Conservation (phyloP, 441 rosid species). For the Gossypium trilobum region DNA sequence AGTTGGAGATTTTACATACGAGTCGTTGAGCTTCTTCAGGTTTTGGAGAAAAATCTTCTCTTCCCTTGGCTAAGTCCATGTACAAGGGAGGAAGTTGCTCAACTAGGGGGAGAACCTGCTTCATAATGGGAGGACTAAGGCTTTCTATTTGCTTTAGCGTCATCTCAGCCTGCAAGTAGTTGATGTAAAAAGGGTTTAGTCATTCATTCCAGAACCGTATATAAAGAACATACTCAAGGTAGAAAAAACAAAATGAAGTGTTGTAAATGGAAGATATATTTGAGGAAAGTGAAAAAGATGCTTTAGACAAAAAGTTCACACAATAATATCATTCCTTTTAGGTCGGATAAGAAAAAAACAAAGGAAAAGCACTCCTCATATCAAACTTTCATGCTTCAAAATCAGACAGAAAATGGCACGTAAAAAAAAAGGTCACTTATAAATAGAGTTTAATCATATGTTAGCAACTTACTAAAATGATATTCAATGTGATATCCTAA, state of each 20-base stretch:
- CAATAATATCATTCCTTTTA: not conserved
- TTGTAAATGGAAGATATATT: not conserved
- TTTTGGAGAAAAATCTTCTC: constrained; percentile 84
- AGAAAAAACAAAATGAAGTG: not conserved
- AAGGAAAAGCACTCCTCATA: not conserved
- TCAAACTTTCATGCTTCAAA: not conserved
- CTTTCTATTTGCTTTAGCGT: constrained; percentile 77
- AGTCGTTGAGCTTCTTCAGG: constrained; percentile 93
- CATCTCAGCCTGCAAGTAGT: constrained; percentile 73
- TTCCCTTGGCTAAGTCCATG: constrained; percentile 81
- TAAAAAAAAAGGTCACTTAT: not conserved
- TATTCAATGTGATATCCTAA: not conserved
- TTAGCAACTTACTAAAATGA: not conserved
- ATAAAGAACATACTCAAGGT: not conserved
- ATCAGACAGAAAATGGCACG: not conserved
- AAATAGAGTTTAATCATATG: not conserved
- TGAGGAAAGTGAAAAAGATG: not conserved
- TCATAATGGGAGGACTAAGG: constrained; percentile 82
- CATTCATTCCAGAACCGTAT: not conserved
- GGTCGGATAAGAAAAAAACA: not conserved
- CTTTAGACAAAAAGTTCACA: not conserved
- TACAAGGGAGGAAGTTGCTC: constrained; percentile 91
- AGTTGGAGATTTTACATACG: constrained; percentile 37
- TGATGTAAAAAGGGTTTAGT: not conserved
- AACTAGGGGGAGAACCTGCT: constrained; percentile 82